phyloP scores from a whole-genome alignment of 306 rosid species.

The Acacia crassicarpa region DNA sequence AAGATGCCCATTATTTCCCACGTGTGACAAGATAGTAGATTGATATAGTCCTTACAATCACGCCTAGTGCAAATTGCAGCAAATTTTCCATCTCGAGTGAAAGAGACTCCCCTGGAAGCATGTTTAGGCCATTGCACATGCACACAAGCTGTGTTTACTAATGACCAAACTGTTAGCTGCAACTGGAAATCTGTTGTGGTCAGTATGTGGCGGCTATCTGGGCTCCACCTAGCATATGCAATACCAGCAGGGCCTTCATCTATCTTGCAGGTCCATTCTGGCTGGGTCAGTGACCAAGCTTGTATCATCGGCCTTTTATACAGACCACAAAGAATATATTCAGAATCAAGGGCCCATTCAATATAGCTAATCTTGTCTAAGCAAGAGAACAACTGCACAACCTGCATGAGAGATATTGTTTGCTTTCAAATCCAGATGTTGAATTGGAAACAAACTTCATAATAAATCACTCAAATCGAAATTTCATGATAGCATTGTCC shows the following conservation, averaged over 20 bases:
- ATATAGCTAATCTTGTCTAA: constrained; percentile 97
- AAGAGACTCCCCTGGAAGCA: constrained; percentile 91
- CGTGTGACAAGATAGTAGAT: constrained; percentile 84
- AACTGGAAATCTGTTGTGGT: constrained; percentile 93
- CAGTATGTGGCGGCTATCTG: constrained; percentile 97
- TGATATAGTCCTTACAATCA: constrained; percentile 91
- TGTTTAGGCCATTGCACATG: constrained; percentile 97
- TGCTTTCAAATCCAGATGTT: constrained; percentile 23
- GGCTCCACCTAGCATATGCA: constrained; percentile 98
- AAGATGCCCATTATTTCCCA: constrained; percentile 97
- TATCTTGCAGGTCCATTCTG: constrained; percentile 99
- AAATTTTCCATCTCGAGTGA: constrained; percentile 85
- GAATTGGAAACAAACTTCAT: constrained; percentile 12
- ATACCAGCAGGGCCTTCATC: constrained; percentile 99
- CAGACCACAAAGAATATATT: constrained; percentile 95
- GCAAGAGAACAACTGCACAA: constrained; percentile 97
- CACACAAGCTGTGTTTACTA: constrained; percentile 91
- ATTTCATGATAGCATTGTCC: constrained; percentile 6
- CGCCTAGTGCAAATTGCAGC: constrained; percentile 97
- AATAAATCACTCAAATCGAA: constrained; percentile 10
- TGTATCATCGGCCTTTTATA: constrained; percentile 93
- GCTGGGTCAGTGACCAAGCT: constrained; percentile 95
- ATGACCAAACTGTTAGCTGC: constrained; percentile 94
- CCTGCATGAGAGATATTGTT: constrained; percentile 54
- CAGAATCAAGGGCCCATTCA: constrained; percentile 98